Evolutionary conservation across 2,329 filamentous ascomycete species (phyloP).

Genomic region (Tolypocladium cylindrosporum): DNA sequence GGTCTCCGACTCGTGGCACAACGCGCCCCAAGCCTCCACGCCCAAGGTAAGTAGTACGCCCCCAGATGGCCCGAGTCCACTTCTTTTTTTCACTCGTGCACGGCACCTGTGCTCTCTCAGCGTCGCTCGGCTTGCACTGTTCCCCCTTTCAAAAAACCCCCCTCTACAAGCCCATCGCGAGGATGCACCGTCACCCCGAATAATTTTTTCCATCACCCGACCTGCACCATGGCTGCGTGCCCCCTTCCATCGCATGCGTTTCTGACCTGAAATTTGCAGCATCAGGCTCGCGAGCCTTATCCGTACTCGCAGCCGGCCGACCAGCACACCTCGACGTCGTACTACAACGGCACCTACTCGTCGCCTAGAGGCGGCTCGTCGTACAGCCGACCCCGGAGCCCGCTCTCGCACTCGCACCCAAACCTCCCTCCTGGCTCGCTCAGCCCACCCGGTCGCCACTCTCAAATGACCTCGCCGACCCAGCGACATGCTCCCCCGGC

Average conservation of each 20-base stretch:
- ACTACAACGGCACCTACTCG: constrained; percentile 39
- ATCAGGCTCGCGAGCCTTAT: constrained; percentile 41
- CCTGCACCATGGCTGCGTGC: constrained; percentile 1
- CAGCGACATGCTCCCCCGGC: constrained; percentile 21
- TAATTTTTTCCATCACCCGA: background rate
- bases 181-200: background rate
- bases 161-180: background rate
- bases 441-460: constrained; percentile 30
- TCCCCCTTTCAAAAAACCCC: background rate
- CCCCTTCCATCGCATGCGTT: background rate
- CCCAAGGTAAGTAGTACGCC: constrained; percentile 32
- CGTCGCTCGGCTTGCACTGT: background rate
- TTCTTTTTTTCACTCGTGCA: constrained; percentile 15
- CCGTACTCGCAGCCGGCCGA: constrained; percentile 34
- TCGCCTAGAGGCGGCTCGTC: constrained; percentile 34
- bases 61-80: constrained; percentile 13
- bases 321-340: constrained; percentile 29
- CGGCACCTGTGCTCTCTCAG: background rate
- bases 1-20: constrained; percentile 38
- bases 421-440: constrained; percentile 31
- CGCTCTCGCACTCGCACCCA: constrained; percentile 38
- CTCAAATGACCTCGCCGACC: constrained; percentile 37
- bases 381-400: constrained; percentile 37
- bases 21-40: constrained; percentile 29
- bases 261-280: constrained; percentile 6